A percentile compares a stretch with the other conserved stretches of the same genome.
phyloP scores from a whole-genome alignment of 306 rosid species.

The Corylus americana region DNA sequence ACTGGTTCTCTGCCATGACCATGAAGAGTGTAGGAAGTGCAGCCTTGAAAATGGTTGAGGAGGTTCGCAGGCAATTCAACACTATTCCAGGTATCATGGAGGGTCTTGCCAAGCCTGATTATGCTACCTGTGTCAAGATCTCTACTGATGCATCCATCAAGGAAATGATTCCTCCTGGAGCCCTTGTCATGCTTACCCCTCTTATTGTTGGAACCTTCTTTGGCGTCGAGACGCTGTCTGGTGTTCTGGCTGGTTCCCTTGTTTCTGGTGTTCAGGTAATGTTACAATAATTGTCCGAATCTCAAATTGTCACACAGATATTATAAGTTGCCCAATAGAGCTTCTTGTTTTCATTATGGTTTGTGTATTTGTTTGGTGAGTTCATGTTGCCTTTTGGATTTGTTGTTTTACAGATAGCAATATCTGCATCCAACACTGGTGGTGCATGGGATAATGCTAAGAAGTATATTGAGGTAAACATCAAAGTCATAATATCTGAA shows the following conservation, averaged over 20 bases:
- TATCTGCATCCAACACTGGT: conserved; percentile 77
- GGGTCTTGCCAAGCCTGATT: conserved; percentile 70
- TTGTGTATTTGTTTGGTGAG: neutral
- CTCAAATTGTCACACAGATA: neutral
- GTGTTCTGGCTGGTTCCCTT: conserved; percentile 77
- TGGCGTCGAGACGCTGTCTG: conserved; percentile 75
- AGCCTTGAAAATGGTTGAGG: conserved; percentile 85
- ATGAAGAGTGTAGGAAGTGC: conserved; percentile 94
- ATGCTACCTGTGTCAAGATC: conserved; percentile 80
- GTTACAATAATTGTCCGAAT: neutral
- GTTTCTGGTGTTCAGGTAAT: conserved; percentile 85
- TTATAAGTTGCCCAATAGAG: neutral
- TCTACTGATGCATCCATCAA: conserved; percentile 85
- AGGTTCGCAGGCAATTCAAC: conserved; percentile 83
- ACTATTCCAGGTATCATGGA: conserved; percentile 77
- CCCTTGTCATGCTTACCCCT: conserved; percentile 84
- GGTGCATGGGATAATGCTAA: conserved; percentile 84
- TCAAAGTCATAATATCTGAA: neutral
- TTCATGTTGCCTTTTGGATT: no score
- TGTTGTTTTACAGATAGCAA: conserved; percentile 47
- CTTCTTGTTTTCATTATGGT: neutral
- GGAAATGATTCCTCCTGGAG: conserved; percentile 91
- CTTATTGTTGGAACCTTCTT: conserved; percentile 72
- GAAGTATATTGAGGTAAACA: conserved; percentile 70
- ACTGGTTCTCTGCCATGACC: conserved; percentile 93